A percentile compares a stretch with the other conserved stretches of the same genome.
Conservation (phyloP, 75 land plant species). For the Selaginella tamariscina region DNA sequence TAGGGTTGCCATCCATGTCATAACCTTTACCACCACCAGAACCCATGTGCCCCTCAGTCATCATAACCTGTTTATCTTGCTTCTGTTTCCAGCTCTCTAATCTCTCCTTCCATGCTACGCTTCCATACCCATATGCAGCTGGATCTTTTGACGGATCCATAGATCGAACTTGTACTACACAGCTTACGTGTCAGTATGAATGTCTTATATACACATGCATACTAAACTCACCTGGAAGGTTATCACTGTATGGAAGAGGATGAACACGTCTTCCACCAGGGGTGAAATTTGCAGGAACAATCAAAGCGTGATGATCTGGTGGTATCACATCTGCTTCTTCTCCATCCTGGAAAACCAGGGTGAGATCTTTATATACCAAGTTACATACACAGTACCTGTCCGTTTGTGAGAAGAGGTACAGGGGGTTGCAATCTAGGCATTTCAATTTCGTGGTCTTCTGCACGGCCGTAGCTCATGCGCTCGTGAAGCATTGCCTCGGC, state of each 20-base stretch:
- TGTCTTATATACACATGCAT: neutral
- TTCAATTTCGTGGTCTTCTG: constrained; percentile 13
- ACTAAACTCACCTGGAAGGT: constrained; percentile 42
- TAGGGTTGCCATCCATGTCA: constrained; percentile 46
- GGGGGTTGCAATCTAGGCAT: constrained; percentile 23
- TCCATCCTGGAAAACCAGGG: neutral
- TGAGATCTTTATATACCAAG: neutral
- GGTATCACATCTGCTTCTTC: constrained; percentile 10
- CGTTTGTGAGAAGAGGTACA: constrained; percentile 51
- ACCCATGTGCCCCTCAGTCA: constrained; percentile 22
- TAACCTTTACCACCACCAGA: constrained; percentile 28
- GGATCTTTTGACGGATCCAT: constrained; percentile 56
- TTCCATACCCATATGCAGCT: constrained; percentile 21
- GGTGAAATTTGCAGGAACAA: constrained; percentile 36
- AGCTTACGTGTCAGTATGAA: neutral
- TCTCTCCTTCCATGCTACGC: constrained; percentile 35
- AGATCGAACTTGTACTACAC: constrained; percentile 36
- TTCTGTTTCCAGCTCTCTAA: constrained; percentile 29
- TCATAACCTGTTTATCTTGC: constrained; percentile 40
- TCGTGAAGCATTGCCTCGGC: constrained; percentile 30
- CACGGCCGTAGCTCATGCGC: constrained; percentile 9
- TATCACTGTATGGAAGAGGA: constrained; percentile 46
- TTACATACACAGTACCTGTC: constrained; percentile 34
- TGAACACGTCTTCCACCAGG: constrained; percentile 47
- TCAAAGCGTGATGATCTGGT: constrained; percentile 50